Evolutionary conservation across 441 rosid species (phyloP).

Genomic region (Metrosideros polymorpha): DNA sequence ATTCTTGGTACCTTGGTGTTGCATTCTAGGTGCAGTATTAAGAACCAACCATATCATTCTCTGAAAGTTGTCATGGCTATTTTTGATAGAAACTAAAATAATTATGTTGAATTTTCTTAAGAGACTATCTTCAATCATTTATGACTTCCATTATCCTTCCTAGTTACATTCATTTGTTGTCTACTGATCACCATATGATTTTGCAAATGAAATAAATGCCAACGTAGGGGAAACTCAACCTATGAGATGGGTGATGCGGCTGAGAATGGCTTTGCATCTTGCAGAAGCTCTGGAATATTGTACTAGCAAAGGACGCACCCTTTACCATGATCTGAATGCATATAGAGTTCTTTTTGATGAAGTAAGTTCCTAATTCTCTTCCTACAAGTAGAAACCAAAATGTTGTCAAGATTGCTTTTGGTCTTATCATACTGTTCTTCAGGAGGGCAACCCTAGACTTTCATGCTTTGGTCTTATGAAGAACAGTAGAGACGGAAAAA

Average conservation of each 20-base stretch:
- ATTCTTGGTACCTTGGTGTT: neutral
- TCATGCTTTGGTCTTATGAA: conserved; percentile 97
- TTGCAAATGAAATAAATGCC: neutral
- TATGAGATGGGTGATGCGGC: conserved; percentile 96
- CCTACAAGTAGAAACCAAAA: neutral
- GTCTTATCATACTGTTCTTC: conserved; percentile 1
- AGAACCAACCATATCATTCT: neutral
- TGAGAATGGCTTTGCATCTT: conserved; percentile 86
- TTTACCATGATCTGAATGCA: conserved; percentile 95
- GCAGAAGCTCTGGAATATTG: conserved; percentile 95
- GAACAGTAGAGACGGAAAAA: conserved; percentile 97
- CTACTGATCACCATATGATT: neutral
- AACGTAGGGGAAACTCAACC: conserved; percentile 84
- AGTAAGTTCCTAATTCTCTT: conserved; percentile 29
- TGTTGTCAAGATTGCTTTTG: neutral
- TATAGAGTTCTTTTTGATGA: conserved; percentile 91
- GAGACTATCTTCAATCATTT: neutral
- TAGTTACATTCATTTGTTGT: neutral
- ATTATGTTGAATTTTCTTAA: neutral
- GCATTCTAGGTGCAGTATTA: neutral
- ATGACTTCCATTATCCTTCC: neutral
- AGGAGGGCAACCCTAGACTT: conserved; percentile 95
- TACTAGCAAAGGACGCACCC: conserved; percentile 79
- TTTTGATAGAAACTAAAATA: neutral
- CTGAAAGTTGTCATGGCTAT: neutral